Evolutionary conservation across 306 rosid genomes (phyloP).

Genomic region (Datisca glomerata): DNA sequence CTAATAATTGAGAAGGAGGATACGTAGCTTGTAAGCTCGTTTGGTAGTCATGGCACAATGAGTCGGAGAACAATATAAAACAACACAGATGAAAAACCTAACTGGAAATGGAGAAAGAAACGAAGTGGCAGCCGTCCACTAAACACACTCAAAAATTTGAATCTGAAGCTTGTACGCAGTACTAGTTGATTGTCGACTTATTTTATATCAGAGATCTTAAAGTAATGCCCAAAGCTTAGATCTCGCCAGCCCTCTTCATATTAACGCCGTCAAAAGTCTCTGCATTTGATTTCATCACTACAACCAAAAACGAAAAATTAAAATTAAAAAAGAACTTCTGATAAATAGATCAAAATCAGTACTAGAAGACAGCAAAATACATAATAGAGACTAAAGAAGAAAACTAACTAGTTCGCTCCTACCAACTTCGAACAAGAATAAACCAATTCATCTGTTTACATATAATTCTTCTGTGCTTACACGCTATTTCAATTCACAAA

Average conservation of each 20-base stretch:
- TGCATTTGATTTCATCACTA: conserved; percentile 3
- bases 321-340: neutral
- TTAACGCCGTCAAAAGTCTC: neutral
- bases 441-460: no score
- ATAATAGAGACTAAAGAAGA: neutral
- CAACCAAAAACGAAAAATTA: conserved; percentile 1
- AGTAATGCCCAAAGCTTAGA: conserved; percentile 4
- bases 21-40: conserved; percentile 99
- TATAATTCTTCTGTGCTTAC: no score
- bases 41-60: conserved; percentile 70
- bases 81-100: conserved; percentile 11
- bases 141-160: conserved; percentile 15
- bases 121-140: conserved; percentile 19
- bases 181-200: conserved; percentile 4
- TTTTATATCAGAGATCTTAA: conserved; percentile 5
- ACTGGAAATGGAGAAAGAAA: conserved; percentile 6
- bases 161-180: conserved; percentile 6
- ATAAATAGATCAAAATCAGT: neutral
- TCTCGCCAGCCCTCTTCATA: conserved; percentile 6
- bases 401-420: neutral
- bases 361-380: neutral
- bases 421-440: neutral
- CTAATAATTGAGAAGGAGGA: conserved; percentile 35
- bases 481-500: neutral
- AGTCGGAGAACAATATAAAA: conserved; percentile 31